Base-by-base conservation (phyloP, 2,329 filamentous ascomycete genomes). In the Venturia nashicola region DNA sequence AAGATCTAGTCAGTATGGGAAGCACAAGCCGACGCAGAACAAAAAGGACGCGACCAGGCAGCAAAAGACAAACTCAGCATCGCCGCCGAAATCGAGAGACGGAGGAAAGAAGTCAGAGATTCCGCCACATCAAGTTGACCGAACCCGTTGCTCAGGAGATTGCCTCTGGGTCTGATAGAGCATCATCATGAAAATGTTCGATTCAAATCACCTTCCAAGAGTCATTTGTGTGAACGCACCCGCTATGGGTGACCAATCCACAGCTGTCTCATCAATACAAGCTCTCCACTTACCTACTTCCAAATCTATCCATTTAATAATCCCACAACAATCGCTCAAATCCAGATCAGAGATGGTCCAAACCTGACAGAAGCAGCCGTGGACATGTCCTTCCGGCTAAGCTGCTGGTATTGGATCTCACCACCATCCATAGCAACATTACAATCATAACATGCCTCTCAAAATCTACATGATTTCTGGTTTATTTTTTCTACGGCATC, bases 31-130 rank as follows among this genome's bases (percentile, higher is more conserved):
- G 65, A 66, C 61, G 65, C 63, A 34, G 63, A 67, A 61, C 43
- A 43, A 27, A 61, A 51, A 46, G 48, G 68, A 65, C 5, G 69
- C 69, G 36, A 68, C 69, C 42, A 68, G 74, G 64, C 70, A 72
- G 5, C 71, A 74, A 62, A 69, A 70, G 70, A 72, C 3, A 72
- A 74, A 63, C 42, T 60, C 36, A 42, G 39, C 39, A 44, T 60
- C 27, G 59, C 59, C 14, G 59, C 59, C 39, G 59, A 60, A 44
- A 44, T 60, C 16, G 59, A 60, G 36, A 60, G 59, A 34, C 36
- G 59, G 59, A 60, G 59, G 16, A 42, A 44, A 34, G 59, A 60
- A 36, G 32, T 57, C 51, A 36, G 51, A 8, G 51, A 57, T 34
- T 57, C 51, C 8, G 32, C 51, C 32, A 8, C 51, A 14, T 36